Conservation (phyloP, 2,329 filamentous ascomycete genomes). For the Fusarium chlamydosporum region DNA sequence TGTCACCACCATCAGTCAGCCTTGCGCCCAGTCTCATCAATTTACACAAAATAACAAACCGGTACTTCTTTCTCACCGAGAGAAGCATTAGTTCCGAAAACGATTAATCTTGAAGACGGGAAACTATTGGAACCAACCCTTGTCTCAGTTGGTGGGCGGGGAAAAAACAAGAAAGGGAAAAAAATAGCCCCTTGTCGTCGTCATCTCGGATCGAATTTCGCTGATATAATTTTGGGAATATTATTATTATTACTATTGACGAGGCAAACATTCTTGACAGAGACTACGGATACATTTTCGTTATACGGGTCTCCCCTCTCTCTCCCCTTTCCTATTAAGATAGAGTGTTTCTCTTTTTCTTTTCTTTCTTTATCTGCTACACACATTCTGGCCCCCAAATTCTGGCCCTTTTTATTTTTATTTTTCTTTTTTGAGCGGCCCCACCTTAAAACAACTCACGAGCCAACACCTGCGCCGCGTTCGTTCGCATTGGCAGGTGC, state of each 20-base stretch:
- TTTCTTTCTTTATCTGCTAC: neutral
- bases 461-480: slow-evolving; percentile 36
- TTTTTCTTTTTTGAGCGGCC: slow-evolving; percentile 20
- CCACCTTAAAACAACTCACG: slow-evolving; percentile 26
- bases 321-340: neutral
- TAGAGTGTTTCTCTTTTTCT: neutral
- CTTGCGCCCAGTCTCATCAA: neutral
- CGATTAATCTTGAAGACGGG: too few relatives aligned
- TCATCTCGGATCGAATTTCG: slow-evolving; percentile 40
- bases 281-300: too few relatives aligned
- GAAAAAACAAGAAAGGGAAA: neutral
- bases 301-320: too few relatives aligned
- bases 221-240: slow-evolving; percentile 16
- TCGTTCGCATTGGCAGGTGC: slow-evolving; percentile 11
- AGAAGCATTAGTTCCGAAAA: too few relatives aligned
- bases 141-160: slow-evolving; percentile 32
- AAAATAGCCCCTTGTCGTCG: slow-evolving; percentile 18
- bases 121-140: slow-evolving; percentile 5
- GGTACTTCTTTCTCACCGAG: too few relatives aligned
- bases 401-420: neutral
- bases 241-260: neutral
- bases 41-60: neutral
- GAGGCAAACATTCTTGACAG: neutral
- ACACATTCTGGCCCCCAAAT: slow-evolving; percentile 33
- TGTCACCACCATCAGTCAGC: neutral